These are phyloP conservation scores for Daldinia sp. DNA, from an alignment of 2,329 filamentous ascomycete genomes.

Conservation along the genomic window DNA sequence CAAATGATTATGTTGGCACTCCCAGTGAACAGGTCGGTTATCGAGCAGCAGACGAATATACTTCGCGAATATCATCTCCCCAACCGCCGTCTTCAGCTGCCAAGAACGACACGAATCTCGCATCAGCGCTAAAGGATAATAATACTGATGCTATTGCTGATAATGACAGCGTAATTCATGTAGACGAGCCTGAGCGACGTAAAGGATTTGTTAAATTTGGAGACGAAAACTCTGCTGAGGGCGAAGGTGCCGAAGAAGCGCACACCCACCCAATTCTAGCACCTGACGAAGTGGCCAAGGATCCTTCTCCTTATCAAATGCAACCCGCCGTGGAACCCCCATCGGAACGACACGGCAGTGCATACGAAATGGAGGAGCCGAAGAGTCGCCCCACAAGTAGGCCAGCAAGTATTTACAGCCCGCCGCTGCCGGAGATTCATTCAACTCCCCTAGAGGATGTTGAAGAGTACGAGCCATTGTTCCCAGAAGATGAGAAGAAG, in stretches of 20 bases:
- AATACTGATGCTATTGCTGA: constrained; percentile 51
- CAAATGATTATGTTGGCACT: constrained; percentile 70
- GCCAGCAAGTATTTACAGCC: constrained; percentile 69
- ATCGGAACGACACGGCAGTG: constrained; percentile 68
- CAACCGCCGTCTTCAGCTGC: constrained; percentile 58
- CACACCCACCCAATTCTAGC: constrained; percentile 85
- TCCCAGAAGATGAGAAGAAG: constrained; percentile 76
- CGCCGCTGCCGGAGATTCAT: constrained; percentile 62
- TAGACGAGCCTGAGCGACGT: constrained; percentile 70
- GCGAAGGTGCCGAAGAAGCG: constrained; percentile 63
- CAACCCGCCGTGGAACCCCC: constrained; percentile 84
- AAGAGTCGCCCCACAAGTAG: constrained; percentile 72
- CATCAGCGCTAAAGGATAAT: constrained; percentile 39
- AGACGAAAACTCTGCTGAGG: constrained; percentile 58
- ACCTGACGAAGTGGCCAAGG: constrained; percentile 83
- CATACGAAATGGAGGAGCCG: constrained; percentile 63
- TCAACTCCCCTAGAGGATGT: constrained; percentile 84
- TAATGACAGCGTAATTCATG: constrained; percentile 74
- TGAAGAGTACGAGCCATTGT: constrained; percentile 93
- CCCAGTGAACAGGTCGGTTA: constrained; percentile 93
- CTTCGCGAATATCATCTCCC: constrained; percentile 77
- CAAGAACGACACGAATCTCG: constrained; percentile 47
- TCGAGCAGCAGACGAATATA: constrained; percentile 84
- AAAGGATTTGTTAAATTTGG: constrained; percentile 55
- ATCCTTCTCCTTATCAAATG: constrained; percentile 71